A percentile compares a stretch with the other conserved stretches of the same genome.
Conservation (phyloP, 148 eudicot species). For the Chenopodium suecicum region DNA sequence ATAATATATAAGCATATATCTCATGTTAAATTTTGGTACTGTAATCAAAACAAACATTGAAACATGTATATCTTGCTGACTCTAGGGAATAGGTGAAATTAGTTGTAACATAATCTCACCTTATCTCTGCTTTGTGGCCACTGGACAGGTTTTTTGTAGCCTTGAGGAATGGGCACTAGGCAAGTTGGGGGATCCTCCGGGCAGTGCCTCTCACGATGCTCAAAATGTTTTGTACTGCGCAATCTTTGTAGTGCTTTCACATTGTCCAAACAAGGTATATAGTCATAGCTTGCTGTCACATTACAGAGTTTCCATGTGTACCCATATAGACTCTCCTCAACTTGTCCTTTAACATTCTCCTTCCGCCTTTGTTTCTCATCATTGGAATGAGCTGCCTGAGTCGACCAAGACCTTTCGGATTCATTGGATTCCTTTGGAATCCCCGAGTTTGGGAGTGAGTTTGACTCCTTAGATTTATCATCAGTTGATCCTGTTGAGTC, state of each 20-base stretch:
- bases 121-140: constrained; percentile 91
- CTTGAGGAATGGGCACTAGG: constrained; percentile 57
- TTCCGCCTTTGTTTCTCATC: constrained; percentile 62
- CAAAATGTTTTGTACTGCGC: constrained; percentile 49
- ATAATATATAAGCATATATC: background rate
- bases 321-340: constrained; percentile 33
- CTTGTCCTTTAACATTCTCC: constrained; percentile 29
- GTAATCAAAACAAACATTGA: background rate
- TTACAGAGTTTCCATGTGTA: constrained; percentile 70
- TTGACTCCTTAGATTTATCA: constrained; percentile 29
- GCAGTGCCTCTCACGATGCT: constrained; percentile 90
- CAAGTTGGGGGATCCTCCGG: constrained; percentile 75
- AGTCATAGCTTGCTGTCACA: constrained; percentile 67
- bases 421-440: constrained; percentile 76
- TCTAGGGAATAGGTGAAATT: background rate
- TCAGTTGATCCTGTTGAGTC: constrained; percentile 25
- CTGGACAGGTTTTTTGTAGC: constrained; percentile 56
- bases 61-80: background rate
- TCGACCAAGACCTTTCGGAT: constrained; percentile 66
- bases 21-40: background rate
- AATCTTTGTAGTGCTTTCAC: constrained; percentile 50
- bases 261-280: constrained; percentile 88
- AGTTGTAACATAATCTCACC: constrained; percentile 29
- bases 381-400: constrained; percentile 69
- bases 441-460: constrained; percentile 43